Evolutionary conservation across 345 rosid species (phyloP), one percentile per base, ranked within the genome.

Genomic region (Rhizophora apiculata): DNA sequence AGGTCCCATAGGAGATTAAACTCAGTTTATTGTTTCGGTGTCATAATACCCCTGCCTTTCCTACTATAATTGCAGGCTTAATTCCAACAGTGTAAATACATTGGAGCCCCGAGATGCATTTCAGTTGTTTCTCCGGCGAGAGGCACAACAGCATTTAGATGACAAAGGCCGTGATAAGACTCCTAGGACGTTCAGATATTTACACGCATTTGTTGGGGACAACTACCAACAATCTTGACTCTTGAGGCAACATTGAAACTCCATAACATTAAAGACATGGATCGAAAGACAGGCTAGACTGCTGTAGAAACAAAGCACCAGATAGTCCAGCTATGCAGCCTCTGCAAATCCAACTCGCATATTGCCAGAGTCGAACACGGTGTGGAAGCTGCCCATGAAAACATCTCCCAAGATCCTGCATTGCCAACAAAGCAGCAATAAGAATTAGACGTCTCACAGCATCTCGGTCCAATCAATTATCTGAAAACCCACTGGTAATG

Each of bases 341-440:
- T 93, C 90, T 16, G 98, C 96, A 46, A 93, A 89, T 58, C 98
- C 97, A 55, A 93, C 86, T 63, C 78, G 80, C 82, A 82, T 76
- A 30, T 90, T 87, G 30, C 97, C 96, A 26, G 85, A 90, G 87
- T 93, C 97, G 27, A 90, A 90, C 24, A 93, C 87, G 0, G 97
- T 87, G 60, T 93, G 97, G 77, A 79, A 55, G 27, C 29, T 26
- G 16, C 60, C 60, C 60, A 55, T 55, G 60, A 55, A 55, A 24
- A 55, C 60, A 55, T 55, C 60, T 6, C 60, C 60, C 60, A 55
- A 9, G 29, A 55, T 55, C 60, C 60, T 55, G 30, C 60, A 22
- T 22, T 55, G 22, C 24, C 60, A 22, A 21, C 16, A 27, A 55
- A 55, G 6, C 60, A 55, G 15, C 29, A 55, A 9, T 26, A 22